Evolutionary conservation across 441 rosid species (phyloP), one percentile per base, ranked within the genome.

Genomic region (Erodium texanum): DNA sequence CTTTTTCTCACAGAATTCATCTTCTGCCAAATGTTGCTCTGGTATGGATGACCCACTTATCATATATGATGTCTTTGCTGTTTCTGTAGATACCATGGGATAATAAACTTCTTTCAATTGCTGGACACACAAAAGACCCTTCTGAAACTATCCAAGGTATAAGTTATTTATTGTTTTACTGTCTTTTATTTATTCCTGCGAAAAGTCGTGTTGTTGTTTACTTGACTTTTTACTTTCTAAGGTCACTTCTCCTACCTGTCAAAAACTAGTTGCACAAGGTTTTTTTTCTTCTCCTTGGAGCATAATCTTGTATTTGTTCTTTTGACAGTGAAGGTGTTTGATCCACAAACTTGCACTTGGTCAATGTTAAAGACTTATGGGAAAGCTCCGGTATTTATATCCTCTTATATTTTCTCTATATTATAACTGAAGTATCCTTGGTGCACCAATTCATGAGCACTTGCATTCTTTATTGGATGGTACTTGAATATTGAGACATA

Each of bases 81-180:
- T 74, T 68, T 78, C 74, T 70, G 58, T 75, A 92, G 99, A 85
- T 92, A 82, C 77, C 96, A 27, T 92, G 98, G 98, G 97, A 86
- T 66, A 87, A 89, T 79, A 90, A 88, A 75, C 95, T 95, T 81
- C 82, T 95, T 66, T 89, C 98, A 63, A 67, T 95, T 68, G 98
- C 92, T 68, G 99, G 99, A 67, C 98, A 95, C 77, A 87, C 95
- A 29, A 95, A 92, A 82, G 87, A 87, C 85, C 96, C 87, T 70
- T 84, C 90, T 71, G 98, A 92, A 77, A 78, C 89, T 43, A 86
- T 95, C 77, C 96, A 83, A 82, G 92, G 99, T 87, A 77, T 70
- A 50, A 56, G 72, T 52, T 16, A 75, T 7, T n/a, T 64, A 45
- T 32, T 36, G 24, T 67, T 52, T 16, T 54, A 19, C 8, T 64